A percentile compares a stretch with the other conserved stretches of the same genome.
phyloP scores from a whole-genome alignment of 305 asterid species.

The Fraxinus floribunda region DNA sequence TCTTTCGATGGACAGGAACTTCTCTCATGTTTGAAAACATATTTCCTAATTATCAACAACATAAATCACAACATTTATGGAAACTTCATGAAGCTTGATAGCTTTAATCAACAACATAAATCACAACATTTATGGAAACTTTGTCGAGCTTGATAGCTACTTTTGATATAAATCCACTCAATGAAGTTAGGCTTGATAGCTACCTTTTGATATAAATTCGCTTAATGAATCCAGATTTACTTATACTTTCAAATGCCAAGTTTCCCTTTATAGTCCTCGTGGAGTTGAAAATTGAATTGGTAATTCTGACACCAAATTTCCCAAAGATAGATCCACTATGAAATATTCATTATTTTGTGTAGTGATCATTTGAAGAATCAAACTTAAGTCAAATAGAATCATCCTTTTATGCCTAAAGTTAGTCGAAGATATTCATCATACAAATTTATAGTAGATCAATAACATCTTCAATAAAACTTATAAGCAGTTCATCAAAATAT shows the following conservation, averaged over 20 bases:
- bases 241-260: neutral
- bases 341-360: neutral
- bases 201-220: neutral
- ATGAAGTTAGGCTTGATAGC: no score
- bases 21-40: no score
- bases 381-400: neutral
- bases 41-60: neutral
- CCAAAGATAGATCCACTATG: neutral
- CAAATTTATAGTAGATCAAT: neutral
- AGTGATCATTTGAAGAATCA: neutral
- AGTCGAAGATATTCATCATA: neutral
- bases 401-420: neutral
- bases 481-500: neutral
- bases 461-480: neutral
- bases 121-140: no score
- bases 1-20: no score
- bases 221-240: neutral
- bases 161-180: no score
- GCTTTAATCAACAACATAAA: neutral
- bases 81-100: no score
- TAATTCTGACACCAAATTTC: neutral
- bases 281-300: neutral
- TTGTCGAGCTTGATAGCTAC: no score
- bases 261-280: neutral
- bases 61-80: no score